Conservation (phyloP, 768 basidiomycete genomes). For the Russula griseocarnosa region DNA sequence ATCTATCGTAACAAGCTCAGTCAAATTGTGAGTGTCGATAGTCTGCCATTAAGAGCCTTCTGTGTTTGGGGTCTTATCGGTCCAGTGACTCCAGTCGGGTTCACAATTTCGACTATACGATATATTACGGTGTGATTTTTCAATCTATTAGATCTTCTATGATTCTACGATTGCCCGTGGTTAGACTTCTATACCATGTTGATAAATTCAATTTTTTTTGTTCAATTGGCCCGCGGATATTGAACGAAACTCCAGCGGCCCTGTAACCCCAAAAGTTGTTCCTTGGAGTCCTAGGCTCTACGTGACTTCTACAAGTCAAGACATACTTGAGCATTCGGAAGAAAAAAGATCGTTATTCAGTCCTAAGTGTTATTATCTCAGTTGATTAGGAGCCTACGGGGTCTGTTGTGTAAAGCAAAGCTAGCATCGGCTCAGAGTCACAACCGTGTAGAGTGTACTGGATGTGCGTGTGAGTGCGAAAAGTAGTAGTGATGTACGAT, state of each 20-base stretch:
- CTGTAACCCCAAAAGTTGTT: neutral
- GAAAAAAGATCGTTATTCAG: neutral
- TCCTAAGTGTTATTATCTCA: neutral
- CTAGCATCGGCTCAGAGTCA: neutral
- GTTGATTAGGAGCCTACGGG: neutral
- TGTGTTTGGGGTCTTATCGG: neutral
- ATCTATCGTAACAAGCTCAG: neutral
- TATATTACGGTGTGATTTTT: neutral
- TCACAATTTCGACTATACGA: neutral
- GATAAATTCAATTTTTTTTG: neutral
- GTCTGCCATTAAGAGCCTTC: neutral
- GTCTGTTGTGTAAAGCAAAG: neutral
- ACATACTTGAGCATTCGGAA: too few relatives aligned
- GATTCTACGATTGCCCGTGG: neutral
- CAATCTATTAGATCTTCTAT: neutral
- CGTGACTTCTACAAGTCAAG: neutral
- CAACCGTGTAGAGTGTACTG: conserved; percentile 4
- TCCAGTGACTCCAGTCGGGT: neutral
- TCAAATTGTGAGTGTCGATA: neutral
- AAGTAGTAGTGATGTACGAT: conserved; percentile 20
- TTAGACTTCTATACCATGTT: neutral
- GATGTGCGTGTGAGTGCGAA: conserved; percentile 1
- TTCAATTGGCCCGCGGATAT: conserved; percentile 9
- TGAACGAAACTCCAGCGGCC: conserved; percentile 13
- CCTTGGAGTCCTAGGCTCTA: neutral